phyloP scores from a whole-genome alignment of 2,329 filamentous ascomycete genomes.

The Ramichloridium luteum region DNA sequence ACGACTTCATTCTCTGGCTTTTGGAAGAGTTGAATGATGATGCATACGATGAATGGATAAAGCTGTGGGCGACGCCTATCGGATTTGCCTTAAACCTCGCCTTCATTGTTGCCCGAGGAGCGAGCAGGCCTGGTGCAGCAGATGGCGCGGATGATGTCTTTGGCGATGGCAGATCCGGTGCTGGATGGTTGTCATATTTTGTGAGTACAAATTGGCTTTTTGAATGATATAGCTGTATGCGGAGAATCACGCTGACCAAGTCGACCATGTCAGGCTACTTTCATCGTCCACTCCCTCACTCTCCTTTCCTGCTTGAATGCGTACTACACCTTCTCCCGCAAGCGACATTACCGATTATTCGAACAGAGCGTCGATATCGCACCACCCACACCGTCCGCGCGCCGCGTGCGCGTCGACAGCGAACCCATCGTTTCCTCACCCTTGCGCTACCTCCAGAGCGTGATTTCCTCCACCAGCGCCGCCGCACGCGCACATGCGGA shows the following conservation, averaged over 20 bases:
- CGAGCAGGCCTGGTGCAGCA: slow-evolving; percentile 30
- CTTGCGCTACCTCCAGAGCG: slow-evolving; percentile 56
- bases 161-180: slow-evolving; percentile 39
- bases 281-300: slow-evolving; percentile 59
- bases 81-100: slow-evolving; percentile 65
- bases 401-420: slow-evolving; percentile 77
- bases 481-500: slow-evolving; percentile 76
- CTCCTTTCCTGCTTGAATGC: slow-evolving; percentile 62
- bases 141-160: slow-evolving; percentile 63
- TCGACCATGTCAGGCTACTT: slow-evolving; percentile 30
- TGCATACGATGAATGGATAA: slow-evolving; percentile 71
- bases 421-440: slow-evolving; percentile 69
- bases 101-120: slow-evolving; percentile 69
- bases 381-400: slow-evolving; percentile 72
- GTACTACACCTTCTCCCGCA: slow-evolving; percentile 67
- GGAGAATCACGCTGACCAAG: slow-evolving; percentile 30
- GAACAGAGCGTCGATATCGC: slow-evolving; percentile 67
- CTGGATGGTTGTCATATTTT: slow-evolving; percentile 56
- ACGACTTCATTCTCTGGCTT: slow-evolving; percentile 80
- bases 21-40: slow-evolving; percentile 86
- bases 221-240: slow-evolving; percentile 24
- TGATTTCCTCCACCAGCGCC: slow-evolving; percentile 57
- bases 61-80: slow-evolving; percentile 60
- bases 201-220: no score
- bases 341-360: slow-evolving; percentile 81